Percentiles rank a stretch among this genome's conserved stretches.
These are phyloP conservation scores for Epichloe gansuensis DNA, from an alignment of 2,329 filamentous ascomycete species.

Conservation along the genomic window DNA sequence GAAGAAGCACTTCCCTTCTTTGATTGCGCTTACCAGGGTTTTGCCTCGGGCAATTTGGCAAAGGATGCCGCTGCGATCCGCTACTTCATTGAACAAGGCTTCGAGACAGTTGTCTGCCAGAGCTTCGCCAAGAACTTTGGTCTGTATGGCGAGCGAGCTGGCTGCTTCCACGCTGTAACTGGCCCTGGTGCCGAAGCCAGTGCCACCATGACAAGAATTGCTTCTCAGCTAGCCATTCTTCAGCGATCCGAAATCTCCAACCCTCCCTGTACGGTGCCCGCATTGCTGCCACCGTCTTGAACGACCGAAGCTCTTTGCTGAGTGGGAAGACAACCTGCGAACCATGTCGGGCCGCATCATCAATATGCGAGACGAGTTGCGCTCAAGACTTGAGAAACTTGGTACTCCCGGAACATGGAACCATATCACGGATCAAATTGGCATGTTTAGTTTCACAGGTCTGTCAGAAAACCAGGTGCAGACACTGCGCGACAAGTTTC, in stretches of 20 bases:
- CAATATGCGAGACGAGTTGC: slow-evolving; percentile 71
- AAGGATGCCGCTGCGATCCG: slow-evolving; percentile 86
- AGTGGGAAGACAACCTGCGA: slow-evolving; percentile 86
- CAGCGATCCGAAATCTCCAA: slow-evolving; percentile 98
- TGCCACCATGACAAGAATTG: slow-evolving; percentile 51
- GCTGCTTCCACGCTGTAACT: slow-evolving; percentile 90
- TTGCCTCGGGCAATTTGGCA: slow-evolving; percentile 79
- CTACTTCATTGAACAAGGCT: slow-evolving; percentile 86
- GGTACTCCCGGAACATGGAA: slow-evolving; percentile 86
- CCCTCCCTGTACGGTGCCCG: slow-evolving; percentile 86
- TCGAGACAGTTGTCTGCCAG: slow-evolving; percentile 79
- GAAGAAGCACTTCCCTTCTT: slow-evolving; percentile 92
- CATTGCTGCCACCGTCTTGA: slow-evolving; percentile 75
- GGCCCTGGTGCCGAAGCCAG: slow-evolving; percentile 55
- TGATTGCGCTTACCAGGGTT: slow-evolving; percentile 95
- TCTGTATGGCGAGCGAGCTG: slow-evolving; percentile 90
- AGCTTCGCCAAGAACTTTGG: slow-evolving; percentile 98
- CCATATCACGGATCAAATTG: slow-evolving; percentile 97
- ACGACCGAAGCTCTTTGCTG: slow-evolving; percentile 69
- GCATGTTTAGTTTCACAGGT: slow-evolving; percentile 96
- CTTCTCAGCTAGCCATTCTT: slow-evolving; percentile 81
- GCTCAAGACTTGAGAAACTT: slow-evolving; percentile 69
- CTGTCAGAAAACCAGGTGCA: slow-evolving; percentile 61
- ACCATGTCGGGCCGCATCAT: slow-evolving; percentile 96
- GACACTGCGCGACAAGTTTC: slow-evolving; percentile 55